Evolutionary conservation across 2,329 filamentous ascomycete genomes (phyloP), one percentile per base, ranked within the genome.

Genomic region (Stagonosporopsis rhizophila): DNA sequence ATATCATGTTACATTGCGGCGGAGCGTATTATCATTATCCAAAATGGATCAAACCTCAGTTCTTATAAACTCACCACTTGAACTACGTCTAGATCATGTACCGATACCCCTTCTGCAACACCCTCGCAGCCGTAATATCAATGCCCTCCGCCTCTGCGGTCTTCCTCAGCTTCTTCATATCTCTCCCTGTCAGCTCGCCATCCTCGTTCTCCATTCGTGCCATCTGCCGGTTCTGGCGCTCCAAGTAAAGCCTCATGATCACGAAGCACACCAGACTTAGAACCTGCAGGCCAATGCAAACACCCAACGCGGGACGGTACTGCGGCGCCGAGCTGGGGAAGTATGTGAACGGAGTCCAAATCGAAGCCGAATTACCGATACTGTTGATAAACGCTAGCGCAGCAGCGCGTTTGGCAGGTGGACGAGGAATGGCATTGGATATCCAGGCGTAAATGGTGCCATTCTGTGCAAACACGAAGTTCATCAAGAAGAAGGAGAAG

Each of bases 391-490:
- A 80, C 1, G 83, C 83, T 44, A 82, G 79, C 0, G 83, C 81
- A 0, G 81, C 82, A 1, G 82, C 82, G 38, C 82, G 80, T 68
- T 85, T 85, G 1, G 82, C 83, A 0, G 82, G 81, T 0, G 83
- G 82, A 0, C 82, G 79, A 0, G 82, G 79, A 27, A 85, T 78
- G 2, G 79, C 77, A 32, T 77, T 79, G 1, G 79, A 79, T 46
- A 84, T 82, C 83, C 82, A 83, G 4, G 77, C 75, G 68, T 87
- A 91, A 44, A 85, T 65, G 4, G 81, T 83, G 30, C 80, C 80
- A 72, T 83, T 83, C 70, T 82, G 81, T 15, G 81, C 78, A 61
- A 85, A 85, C 53, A 85, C 78, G 61, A 85, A 83, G 59, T 80
- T 79, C 75, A 85, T 81, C 35, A 85, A 72, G 76, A 85, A 85